A percentile compares a stretch with the other conserved stretches of the same genome.
Conservation (phyloP, 2,329 filamentous ascomycete genomes). For the Lojkania enalia region DNA sequence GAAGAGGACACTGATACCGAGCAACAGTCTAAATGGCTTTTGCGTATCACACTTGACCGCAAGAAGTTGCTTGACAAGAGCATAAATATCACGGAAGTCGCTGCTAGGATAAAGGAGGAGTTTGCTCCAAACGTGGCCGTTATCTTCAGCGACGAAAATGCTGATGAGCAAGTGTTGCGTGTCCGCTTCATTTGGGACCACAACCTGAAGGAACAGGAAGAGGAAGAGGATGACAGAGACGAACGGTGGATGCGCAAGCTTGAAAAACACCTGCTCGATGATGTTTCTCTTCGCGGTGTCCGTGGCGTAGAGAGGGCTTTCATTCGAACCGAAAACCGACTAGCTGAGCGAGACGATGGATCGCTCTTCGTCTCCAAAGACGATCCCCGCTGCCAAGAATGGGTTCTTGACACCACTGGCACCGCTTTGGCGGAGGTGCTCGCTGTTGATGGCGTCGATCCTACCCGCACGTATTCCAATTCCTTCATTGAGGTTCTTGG, state of each 20-base stretch:
- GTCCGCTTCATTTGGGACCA: slow-evolving; percentile 73
- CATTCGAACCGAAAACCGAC: slow-evolving; percentile 62
- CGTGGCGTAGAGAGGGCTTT: slow-evolving; percentile 88
- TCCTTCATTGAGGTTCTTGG: slow-evolving; percentile 93
- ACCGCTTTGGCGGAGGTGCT: slow-evolving; percentile 84
- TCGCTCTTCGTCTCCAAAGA: slow-evolving; percentile 73
- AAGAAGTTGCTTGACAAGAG: slow-evolving; percentile 96
- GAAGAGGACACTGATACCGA: slow-evolving; percentile 67
- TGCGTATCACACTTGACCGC: slow-evolving; percentile 90
- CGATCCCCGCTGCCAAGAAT: slow-evolving; percentile 79
- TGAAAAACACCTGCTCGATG: slow-evolving; percentile 88
- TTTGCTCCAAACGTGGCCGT: slow-evolving; percentile 77
- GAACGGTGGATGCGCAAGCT: slow-evolving; percentile 79
- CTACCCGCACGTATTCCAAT: slow-evolving; percentile 86
- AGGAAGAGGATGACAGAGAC: slow-evolving; percentile 78
- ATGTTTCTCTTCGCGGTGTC: slow-evolving; percentile 87
- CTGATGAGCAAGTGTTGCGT: slow-evolving; percentile 91
- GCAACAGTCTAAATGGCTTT: slow-evolving; percentile 86
- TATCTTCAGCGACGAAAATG: slow-evolving; percentile 98
- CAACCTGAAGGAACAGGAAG: slow-evolving; percentile 65
- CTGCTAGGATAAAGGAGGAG: slow-evolving; percentile 82
- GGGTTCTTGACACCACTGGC: slow-evolving; percentile 94
- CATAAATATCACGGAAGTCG: slow-evolving; percentile 88
- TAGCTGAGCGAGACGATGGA: slow-evolving; percentile 70
- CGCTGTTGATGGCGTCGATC: slow-evolving; percentile 83